These are phyloP conservation scores for Mrakia frigida DNA, from an alignment of 768 basidiomycete species.

Conservation along the genomic window DNA sequence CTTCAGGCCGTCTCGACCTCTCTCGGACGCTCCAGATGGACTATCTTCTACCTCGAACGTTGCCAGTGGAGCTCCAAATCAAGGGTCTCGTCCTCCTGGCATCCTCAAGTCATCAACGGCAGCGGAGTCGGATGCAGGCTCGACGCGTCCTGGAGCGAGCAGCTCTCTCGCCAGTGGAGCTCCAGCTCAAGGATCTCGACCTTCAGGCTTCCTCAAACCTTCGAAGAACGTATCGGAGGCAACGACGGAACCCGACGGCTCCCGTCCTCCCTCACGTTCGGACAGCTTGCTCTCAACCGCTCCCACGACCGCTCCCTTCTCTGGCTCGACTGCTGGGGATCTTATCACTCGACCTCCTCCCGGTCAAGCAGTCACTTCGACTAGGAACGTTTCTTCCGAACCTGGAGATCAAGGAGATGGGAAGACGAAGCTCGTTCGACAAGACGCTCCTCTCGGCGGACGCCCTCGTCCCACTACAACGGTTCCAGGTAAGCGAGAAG, in stretches of 20 bases:
- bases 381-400: background rate
- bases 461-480: background rate
- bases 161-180: background rate
- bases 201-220: background rate
- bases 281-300: background rate
- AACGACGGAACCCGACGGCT: background rate
- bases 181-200: background rate
- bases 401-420: background rate
- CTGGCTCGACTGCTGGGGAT: background rate
- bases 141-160: background rate
- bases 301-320: background rate
- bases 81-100: background rate
- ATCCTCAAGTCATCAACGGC: slow-evolving; percentile 3
- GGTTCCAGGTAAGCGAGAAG: background rate
- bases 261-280: background rate
- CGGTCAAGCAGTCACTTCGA: background rate
- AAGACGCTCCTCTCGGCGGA: background rate
- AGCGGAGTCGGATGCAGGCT: background rate
- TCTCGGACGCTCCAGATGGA: background rate
- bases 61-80: background rate
- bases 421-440: background rate
- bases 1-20: slow-evolving; percentile 1
- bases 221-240: background rate
- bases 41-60: background rate
- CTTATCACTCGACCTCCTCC: background rate